Percentiles rank a stretch among this genome's conserved stretches.
Evolutionary conservation across 1,284 basidiomycete species (phyloP).

Genomic region (Sanghuangporus weigelae): DNA sequence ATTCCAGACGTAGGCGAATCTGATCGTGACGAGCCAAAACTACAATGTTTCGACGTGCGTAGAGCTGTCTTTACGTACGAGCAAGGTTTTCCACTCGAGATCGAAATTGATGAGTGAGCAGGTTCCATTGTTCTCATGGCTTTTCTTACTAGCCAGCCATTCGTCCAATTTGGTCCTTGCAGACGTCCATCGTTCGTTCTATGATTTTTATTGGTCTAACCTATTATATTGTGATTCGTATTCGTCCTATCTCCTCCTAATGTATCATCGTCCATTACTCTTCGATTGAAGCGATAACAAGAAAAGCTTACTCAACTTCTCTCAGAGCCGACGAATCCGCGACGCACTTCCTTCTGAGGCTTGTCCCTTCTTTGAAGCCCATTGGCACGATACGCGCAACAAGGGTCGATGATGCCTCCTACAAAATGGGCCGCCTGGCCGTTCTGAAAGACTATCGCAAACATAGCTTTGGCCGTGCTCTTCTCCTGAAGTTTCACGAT

Average conservation of each 20-base stretch:
- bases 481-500: conserved; percentile 42
- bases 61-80: conserved; percentile 65
- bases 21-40: conserved; percentile 30
- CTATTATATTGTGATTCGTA: no score
- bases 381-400: conserved; percentile 45
- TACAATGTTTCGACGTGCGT: conserved; percentile 61
- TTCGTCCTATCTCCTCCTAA: no score
- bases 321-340: background rate
- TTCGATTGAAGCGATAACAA: background rate
- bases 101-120: conserved; percentile 61
- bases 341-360: conserved; percentile 60
- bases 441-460: conserved; percentile 61
- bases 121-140: conserved; percentile 25
- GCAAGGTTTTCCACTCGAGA: conserved; percentile 65
- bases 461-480: conserved; percentile 52
- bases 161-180: background rate
- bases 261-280: no score
- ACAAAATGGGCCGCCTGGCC: conserved; percentile 63
- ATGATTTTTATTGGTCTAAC: no score
- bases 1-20: conserved; percentile 34
- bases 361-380: conserved; percentile 51
- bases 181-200: no score
- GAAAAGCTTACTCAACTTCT: no score
- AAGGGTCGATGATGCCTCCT: conserved; percentile 9
- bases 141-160: conserved; percentile 3